Evolutionary conservation across 805 yeast species (phyloP), one percentile per base, ranked within the genome.

Genomic region (Kazachstania bromeliacearum): DNA sequence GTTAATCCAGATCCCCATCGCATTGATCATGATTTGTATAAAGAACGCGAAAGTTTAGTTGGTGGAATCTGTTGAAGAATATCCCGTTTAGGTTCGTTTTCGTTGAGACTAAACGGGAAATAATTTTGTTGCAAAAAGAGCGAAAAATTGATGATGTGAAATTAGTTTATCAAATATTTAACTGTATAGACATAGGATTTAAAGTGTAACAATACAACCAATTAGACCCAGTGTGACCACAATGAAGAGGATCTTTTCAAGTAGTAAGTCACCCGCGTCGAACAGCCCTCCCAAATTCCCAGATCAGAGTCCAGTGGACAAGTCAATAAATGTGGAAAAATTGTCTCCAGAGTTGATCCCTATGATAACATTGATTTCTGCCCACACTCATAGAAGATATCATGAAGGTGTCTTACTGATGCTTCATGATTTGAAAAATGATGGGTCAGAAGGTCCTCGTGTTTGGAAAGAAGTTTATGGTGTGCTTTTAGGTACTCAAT

Each of bases 401-500:
- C 67, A 70, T 42, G 92, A 81, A 47, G 92, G 89, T 36, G 74
- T 79, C 2, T 75, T 83, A 51, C 73, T 81, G 80, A 59, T 83
- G 7, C 64, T 81, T 42, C 76, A 78, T 47, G 89, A 82, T 47
- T 63, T 83, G 47, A 77, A 78, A 51, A 74, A 83, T 18, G 95
- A 89, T 46, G 98, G 98, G 7, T 72, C 78, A 38, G 88, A 95
- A 0, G 77, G 80, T 0, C 83, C 79, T 34, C 68, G 96, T 31
- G 70, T 71, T 49, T 92, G 98, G 98, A 69, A 71, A 37, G 96
- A 92, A 61, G 95, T 88, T 17, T 92, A 83, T 57, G 97, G 95
- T 30, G 85, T 84, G 12, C 65, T 92, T 28, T 76, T 85, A 4
- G 98, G 98, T 15, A 84, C 85, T 40, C 95, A 89, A 50, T 64